Conservation (phyloP, 2,329 filamentous ascomycete genomes). For the Arachnomyces sp. region DNA sequence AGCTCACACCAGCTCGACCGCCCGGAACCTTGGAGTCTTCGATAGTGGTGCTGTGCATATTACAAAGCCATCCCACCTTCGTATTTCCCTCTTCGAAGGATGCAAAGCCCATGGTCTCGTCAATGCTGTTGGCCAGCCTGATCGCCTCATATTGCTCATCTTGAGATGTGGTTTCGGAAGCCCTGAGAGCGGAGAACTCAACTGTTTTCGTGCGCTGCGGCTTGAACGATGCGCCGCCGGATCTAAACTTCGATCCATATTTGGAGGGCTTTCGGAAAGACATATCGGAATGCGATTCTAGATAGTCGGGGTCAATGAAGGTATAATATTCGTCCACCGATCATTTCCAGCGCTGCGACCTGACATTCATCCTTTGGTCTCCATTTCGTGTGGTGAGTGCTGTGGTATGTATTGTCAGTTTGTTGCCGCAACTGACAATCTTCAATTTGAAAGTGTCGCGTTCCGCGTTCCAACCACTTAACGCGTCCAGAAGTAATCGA, state of each 20-base stretch:
- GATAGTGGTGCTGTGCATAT: conserved; percentile 82
- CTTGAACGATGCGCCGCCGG: conserved; percentile 34
- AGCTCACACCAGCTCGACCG: conserved; percentile 85
- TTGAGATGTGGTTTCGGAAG: conserved; percentile 77
- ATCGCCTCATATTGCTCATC: conserved; percentile 89
- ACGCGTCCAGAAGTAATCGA: too few relatives aligned
- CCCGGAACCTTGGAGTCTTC: conserved; percentile 76
- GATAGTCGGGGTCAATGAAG: neutral
- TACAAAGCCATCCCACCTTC: conserved; percentile 87
- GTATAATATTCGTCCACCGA: neutral
- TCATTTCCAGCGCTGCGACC: neutral
- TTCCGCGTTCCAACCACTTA: too few relatives aligned
- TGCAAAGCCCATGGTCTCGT: conserved; percentile 89
- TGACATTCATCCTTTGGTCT: too few relatives aligned
- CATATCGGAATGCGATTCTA: conserved; percentile 24
- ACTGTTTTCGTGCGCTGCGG: conserved; percentile 65
- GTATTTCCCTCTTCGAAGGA: conserved; percentile 84
- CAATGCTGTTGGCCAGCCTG: conserved; percentile 76
- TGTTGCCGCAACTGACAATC: too few relatives aligned
- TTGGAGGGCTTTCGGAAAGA: conserved; percentile 49
- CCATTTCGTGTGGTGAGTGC: too few relatives aligned
- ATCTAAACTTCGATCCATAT: conserved; percentile 55
- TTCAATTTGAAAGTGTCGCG: too few relatives aligned
- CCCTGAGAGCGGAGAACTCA: conserved; percentile 63
- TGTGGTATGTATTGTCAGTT: too few relatives aligned